Evolutionary conservation across 768 basidiomycete genomes (phyloP).

Genomic region (Boletus insuetus): DNA sequence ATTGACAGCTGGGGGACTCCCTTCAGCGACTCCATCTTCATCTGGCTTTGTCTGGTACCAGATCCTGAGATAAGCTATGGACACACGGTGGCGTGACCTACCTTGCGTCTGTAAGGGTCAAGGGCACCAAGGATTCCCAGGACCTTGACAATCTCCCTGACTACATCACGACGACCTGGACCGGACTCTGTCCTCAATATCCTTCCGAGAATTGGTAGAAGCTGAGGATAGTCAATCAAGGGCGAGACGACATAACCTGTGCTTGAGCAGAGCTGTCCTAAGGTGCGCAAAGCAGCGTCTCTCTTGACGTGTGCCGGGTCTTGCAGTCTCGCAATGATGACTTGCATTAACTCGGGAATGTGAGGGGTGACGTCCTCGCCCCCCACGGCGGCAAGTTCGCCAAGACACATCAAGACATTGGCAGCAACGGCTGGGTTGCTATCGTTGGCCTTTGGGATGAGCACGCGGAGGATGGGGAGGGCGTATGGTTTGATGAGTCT

Average conservation of each 20-base stretch:
- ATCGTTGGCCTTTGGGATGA: constrained; percentile 88
- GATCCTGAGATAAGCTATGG: constrained; percentile 4
- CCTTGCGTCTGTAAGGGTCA: constrained; percentile 95
- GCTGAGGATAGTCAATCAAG: constrained; percentile 85
- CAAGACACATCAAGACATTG: constrained; percentile 90
- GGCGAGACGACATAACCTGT: constrained; percentile 94
- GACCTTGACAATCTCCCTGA: constrained; percentile 92
- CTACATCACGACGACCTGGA: constrained; percentile 80
- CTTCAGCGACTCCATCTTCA: constrained; percentile 62
- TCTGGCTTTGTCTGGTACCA: constrained; percentile 50
- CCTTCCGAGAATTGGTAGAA: constrained; percentile 80
- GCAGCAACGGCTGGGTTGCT: constrained; percentile 84
- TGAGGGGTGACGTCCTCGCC: constrained; percentile 87
- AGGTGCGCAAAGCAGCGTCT: constrained; percentile 89
- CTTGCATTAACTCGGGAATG: constrained; percentile 84
- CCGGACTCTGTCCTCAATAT: constrained; percentile 81
- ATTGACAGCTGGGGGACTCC: constrained; percentile 56
- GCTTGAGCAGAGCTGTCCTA: constrained; percentile 94
- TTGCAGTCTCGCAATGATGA: constrained; percentile 85
- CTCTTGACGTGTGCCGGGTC: constrained; percentile 87
- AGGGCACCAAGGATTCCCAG: constrained; percentile 94
- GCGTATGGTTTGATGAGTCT: constrained; percentile 95
- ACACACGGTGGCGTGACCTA: constrained; percentile 30
- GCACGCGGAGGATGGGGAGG: constrained; percentile 88
- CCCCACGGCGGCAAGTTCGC: constrained; percentile 89